These are phyloP conservation scores for Exophiala mesophila DNA, from an alignment of 2,329 filamentous ascomycete species.

Conservation along the genomic window DNA sequence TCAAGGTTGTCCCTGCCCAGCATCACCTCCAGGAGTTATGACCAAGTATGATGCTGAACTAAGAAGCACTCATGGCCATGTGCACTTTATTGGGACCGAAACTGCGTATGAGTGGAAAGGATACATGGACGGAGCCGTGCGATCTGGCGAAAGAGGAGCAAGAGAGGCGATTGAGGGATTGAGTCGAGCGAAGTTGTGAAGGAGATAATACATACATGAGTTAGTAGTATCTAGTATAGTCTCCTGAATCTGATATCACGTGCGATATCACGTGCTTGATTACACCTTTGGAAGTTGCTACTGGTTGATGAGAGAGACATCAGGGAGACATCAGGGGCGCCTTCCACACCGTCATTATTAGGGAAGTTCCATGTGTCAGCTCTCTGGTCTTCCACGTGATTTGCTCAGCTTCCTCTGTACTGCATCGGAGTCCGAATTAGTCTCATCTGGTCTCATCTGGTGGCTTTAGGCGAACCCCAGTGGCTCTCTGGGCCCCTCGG, in stretches of 20 bases:
- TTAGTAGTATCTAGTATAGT: too few relatives aligned
- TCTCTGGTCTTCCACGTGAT: too few relatives aligned
- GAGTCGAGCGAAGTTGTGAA: constrained; percentile 12
- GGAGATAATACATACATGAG: too few relatives aligned
- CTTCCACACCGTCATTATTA: too few relatives aligned
- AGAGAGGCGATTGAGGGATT: constrained; percentile 38
- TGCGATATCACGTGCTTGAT: too few relatives aligned
- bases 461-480: neutral
- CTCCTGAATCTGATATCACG: too few relatives aligned
- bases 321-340: too few relatives aligned
- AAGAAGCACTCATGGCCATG: constrained; percentile 34
- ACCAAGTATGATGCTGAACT: constrained; percentile 30
- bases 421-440: neutral
- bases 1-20: constrained; percentile 39
- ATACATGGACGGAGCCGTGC: constrained; percentile 56
- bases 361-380: too few relatives aligned
- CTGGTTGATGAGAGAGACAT: too few relatives aligned
- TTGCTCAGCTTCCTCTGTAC: too few relatives aligned
- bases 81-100: constrained; percentile 55
- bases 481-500: too few relatives aligned
- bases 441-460: neutral
- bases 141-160: constrained; percentile 47
- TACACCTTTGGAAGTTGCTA: too few relatives aligned
- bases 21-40: constrained; percentile 37
- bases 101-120: constrained; percentile 51